phyloP scores from a whole-genome alignment of 2,329 filamentous ascomycete genomes.

The Fusarium nisikadoi region DNA sequence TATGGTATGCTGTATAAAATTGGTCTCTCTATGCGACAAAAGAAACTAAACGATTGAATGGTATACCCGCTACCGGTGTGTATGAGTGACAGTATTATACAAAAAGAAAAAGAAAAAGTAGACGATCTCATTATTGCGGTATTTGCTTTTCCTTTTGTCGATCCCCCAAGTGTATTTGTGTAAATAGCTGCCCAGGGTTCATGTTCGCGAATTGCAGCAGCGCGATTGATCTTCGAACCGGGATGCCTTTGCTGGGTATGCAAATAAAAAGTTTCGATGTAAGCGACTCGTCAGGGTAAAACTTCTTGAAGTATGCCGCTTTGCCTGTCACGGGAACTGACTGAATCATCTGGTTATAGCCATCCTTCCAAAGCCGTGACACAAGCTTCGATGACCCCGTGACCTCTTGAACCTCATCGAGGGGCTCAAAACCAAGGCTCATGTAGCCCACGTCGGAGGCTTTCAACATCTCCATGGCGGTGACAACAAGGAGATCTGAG shows the following conservation, averaged over 20 bases:
- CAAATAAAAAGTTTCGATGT: conserved; percentile 9
- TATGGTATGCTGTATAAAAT: neutral
- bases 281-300: conserved; percentile 1
- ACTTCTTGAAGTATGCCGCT: conserved; percentile 6
- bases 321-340: conserved; percentile 11
- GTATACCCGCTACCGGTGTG: neutral
- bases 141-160: neutral
- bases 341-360: conserved; percentile 9
- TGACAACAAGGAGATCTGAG: conserved; percentile 6
- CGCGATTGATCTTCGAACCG: conserved; percentile 2
- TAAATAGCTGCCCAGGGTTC: neutral
- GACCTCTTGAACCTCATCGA: neutral
- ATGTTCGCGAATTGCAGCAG: conserved; percentile 21
- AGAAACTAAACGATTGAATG: neutral
- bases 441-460: conserved; percentile 4
- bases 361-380: conserved; percentile 3
- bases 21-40: neutral
- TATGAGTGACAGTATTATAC: neutral
- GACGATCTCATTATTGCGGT: neutral
- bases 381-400: neutral
- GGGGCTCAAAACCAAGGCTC: conserved; percentile 5
- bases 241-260: neutral
- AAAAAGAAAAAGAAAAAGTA: neutral
- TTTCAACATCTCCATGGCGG: conserved; percentile 1
- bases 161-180: neutral